Percentiles rank a stretch among this genome's conserved stretches.
phyloP scores from a whole-genome alignment of 805 yeast species.

The Yamadazyma sp. region DNA sequence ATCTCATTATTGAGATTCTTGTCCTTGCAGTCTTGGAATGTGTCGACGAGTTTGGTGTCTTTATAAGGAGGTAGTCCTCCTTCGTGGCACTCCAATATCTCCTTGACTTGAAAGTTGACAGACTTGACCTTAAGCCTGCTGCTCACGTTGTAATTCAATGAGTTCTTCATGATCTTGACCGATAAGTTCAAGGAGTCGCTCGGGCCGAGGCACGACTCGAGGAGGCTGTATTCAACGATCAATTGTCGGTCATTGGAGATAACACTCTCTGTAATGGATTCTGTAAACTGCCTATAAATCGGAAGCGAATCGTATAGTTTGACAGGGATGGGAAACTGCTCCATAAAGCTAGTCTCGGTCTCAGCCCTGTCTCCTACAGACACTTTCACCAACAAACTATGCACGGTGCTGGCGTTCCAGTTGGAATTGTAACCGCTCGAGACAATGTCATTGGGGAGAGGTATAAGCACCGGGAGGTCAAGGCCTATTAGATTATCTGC shows the following conservation, averaged over 20 bases:
- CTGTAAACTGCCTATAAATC: constrained; percentile 52
- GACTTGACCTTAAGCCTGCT: constrained; percentile 41
- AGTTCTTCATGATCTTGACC: constrained; percentile 43
- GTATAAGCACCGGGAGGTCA: constrained; percentile 60
- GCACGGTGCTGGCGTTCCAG: constrained; percentile 50
- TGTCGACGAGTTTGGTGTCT: constrained; percentile 41
- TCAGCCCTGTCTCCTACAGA: constrained; percentile 29
- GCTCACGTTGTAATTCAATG: constrained; percentile 27
- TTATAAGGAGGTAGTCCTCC: constrained; percentile 49
- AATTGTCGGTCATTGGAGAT: constrained; percentile 51
- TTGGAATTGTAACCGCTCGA: constrained; percentile 50
- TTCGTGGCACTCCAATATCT: constrained; percentile 53
- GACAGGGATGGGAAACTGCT: constrained; percentile 50
- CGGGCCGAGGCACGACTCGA: constrained; percentile 59
- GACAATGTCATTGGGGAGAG: constrained; percentile 51
- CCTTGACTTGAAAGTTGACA: constrained; percentile 50
- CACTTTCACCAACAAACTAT: constrained; percentile 43
- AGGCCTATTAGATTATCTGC: constrained; percentile 47
- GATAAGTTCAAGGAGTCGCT: constrained; percentile 46
- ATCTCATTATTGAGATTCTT: constrained; percentile 27
- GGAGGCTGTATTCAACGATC: constrained; percentile 45
- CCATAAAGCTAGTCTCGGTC: constrained; percentile 31
- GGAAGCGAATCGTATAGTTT: constrained; percentile 60
- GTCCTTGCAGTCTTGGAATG: constrained; percentile 26
- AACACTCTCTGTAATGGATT: constrained; percentile 45